Evolutionary conservation across 192 early-diverging fungal genomes (phyloP).

Genomic region (Backusella circina): DNA sequence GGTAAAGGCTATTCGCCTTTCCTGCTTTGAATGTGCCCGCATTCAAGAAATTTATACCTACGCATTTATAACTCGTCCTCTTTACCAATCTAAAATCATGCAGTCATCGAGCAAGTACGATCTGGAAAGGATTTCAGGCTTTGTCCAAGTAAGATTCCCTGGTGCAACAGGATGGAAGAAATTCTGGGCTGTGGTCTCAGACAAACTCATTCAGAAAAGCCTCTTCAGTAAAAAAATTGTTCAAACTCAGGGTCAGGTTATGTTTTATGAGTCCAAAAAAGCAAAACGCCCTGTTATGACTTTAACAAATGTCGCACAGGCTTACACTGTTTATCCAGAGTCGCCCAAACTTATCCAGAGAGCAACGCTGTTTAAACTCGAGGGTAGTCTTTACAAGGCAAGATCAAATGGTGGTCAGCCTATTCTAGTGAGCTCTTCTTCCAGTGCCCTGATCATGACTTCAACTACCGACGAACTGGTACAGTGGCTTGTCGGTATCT

Average conservation of each 20-base stretch:
- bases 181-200: conserved; percentile 43
- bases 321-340: conserved; percentile 54
- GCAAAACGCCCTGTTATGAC: conserved; percentile 48
- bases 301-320: conserved; percentile 48
- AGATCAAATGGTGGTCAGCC: conserved; percentile 11
- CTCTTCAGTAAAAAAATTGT: conserved; percentile 36
- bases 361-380: conserved; percentile 34
- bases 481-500: conserved; percentile 39
- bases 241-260: conserved; percentile 43
- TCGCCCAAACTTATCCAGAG: conserved; percentile 36
- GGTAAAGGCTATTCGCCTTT: conserved; percentile 66
- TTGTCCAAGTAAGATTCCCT: conserved; percentile 51
- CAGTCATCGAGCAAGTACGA: conserved; percentile 18
- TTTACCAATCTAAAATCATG: conserved; percentile 13
- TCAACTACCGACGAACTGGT: conserved; percentile 33
- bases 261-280: conserved; percentile 50
- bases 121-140: conserved; percentile 42
- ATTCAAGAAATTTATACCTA: conserved; percentile 76
- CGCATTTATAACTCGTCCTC: conserved; percentile 41
- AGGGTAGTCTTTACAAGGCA: conserved; percentile 32
- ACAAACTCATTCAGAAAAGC: conserved; percentile 32
- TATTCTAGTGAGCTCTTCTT: background rate
- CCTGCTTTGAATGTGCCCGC: conserved; percentile 71
- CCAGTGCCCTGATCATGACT: conserved; percentile 31
- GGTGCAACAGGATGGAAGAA: conserved; percentile 44